Evolutionary conservation across 2,329 filamentous ascomycete genomes (phyloP), one percentile per base, ranked within the genome.

Genomic region (Botrytis paeoniae): DNA sequence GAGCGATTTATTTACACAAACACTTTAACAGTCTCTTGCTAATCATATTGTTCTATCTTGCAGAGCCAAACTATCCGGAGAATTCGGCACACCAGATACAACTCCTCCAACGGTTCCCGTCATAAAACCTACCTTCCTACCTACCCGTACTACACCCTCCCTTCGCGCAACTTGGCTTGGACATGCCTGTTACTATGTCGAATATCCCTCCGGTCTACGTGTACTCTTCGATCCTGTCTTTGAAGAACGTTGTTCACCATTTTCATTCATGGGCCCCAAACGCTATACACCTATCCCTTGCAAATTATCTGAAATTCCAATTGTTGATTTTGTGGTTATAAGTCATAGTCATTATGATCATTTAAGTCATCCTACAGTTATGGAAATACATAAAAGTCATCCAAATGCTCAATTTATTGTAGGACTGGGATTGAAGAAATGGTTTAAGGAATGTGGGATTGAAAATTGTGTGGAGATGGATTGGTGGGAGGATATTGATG

Each of bases 141-240:
- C 86, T 3, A 83, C 83, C 18, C 85, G 90, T 70, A 81, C 86
- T 22, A 77, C 77, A 10, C 73, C 77, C 3, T 90, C 87, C 59
- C 86, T 98, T 37, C 90, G 94, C 71, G 93, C 95, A 48, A 98
- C 95, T 59, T 98, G 95, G 95, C 89, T 98, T 3, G 95, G 95
- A 51, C 95, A 98, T 82, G 95, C 95, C 5, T 97, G 94, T 84
- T 97, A 94, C 84, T 95, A 93, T 79, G 89, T 97, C 77, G 95
- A 98, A 82, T 98, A 95, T 79, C 94, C 94, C 2, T 87, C 88
- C 22, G 95, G 95, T 0, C 85, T 98, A 70, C 90, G 95, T 71
- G 93, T 97, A 5, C 88, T 98, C 5, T 98, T 97, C 81, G 95
- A 98, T 80, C 95, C 95, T 1, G 95, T 98, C 48, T 97, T 98